Percentiles rank a stretch among this genome's conserved stretches.
These are phyloP conservation scores for Filobasidium floriforme DNA, from an alignment of 768 basidiomycete species.

Conservation along the genomic window DNA sequence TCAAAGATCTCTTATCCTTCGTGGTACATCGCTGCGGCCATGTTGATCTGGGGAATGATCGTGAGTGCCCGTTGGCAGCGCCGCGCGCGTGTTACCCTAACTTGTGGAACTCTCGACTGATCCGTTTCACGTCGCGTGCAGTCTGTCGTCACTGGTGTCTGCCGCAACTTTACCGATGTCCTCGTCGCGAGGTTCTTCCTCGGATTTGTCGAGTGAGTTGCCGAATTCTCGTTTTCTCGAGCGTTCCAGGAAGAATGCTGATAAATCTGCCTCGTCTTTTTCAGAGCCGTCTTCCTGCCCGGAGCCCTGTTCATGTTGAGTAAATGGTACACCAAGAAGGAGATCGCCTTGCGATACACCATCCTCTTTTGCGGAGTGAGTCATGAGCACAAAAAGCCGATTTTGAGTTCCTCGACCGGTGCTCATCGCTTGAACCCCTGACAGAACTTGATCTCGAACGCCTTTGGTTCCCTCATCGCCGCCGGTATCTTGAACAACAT, in stretches of 20 bases:
- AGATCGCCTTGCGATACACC: constrained; percentile 24
- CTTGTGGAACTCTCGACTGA: neutral
- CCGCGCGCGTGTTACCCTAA: neutral
- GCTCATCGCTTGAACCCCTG: neutral
- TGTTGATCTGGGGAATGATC: constrained; percentile 42
- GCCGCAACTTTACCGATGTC: constrained; percentile 49
- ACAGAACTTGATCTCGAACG: constrained; percentile 64
- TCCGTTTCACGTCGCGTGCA: neutral
- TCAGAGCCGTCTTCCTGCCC: constrained; percentile 49
- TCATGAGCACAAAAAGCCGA: neutral
- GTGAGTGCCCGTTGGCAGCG: constrained; percentile 18
- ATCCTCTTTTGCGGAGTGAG: constrained; percentile 14
- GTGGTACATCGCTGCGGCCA: constrained; percentile 36
- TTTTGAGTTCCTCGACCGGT: neutral
- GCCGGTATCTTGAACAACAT: constrained; percentile 65
- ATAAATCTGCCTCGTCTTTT: neutral
- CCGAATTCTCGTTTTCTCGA: neutral
- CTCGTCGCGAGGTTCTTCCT: constrained; percentile 58
- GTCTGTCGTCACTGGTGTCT: constrained; percentile 48
- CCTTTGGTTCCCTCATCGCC: constrained; percentile 68
- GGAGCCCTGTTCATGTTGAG: constrained; percentile 40
- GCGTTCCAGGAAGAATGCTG: constrained; percentile 28
- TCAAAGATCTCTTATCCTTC: constrained; percentile 41
- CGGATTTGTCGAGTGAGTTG: constrained; percentile 57
- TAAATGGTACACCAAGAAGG: constrained; percentile 28